Percentiles rank a stretch among this genome's conserved stretches.
Evolutionary conservation across 352 stramenopile genomes (phyloP).

Genomic region (Paralagenidium karlingii): DNA sequence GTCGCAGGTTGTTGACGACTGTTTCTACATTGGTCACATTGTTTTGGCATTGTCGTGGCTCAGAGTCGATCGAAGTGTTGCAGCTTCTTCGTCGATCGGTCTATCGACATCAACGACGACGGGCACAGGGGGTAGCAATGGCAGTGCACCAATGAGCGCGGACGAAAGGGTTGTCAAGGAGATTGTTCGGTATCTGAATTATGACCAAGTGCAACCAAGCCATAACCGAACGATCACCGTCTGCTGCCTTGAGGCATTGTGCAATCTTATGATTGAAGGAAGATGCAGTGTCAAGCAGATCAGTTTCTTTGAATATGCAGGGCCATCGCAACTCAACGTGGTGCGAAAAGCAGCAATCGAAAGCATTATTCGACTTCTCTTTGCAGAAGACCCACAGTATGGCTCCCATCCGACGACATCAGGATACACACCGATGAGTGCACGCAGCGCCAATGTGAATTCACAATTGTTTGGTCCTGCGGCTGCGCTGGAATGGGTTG

Average conservation of each 20-base stretch:
- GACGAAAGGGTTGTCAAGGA: constrained; percentile 47
- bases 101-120: too few relatives aligned
- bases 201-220: constrained; percentile 75
- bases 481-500: constrained; percentile 57
- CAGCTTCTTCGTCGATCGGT: too few relatives aligned
- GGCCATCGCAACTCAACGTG: constrained; percentile 50
- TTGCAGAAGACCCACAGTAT: constrained; percentile 49
- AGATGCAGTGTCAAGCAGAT: constrained; percentile 54
- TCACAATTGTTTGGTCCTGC: constrained; percentile 30
- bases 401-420: constrained; percentile 1
- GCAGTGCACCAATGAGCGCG: constrained; percentile 1
- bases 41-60: constrained; percentile 62
- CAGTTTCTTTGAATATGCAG: constrained; percentile 61
- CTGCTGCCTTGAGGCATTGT: constrained; percentile 69
- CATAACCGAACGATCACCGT: constrained; percentile 73
- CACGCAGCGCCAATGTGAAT: not conserved
- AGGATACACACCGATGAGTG: not conserved
- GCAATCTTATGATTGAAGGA: constrained; percentile 57
- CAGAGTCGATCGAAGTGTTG: constrained; percentile 43
- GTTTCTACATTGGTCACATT: constrained; percentile 73
- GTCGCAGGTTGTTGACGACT: constrained; percentile 72
- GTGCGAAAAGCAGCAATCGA: constrained; percentile 78
- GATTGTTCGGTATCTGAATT: constrained; percentile 69
- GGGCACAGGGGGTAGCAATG: not conserved
- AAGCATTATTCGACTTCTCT: constrained; percentile 72